Conservation (phyloP, 148 eudicot genomes). For the Cornus kousa region DNA sequence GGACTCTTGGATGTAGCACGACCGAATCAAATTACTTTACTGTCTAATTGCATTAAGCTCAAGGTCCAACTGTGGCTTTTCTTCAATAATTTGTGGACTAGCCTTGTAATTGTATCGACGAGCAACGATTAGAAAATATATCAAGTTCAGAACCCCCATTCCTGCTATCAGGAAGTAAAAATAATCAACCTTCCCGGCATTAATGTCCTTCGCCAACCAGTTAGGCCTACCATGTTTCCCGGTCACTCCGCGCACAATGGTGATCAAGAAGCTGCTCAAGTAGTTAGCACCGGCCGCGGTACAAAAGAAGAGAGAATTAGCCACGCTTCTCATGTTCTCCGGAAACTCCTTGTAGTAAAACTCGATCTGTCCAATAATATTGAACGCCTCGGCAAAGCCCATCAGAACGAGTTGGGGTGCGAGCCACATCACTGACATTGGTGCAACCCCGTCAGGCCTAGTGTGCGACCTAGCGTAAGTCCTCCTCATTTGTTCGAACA, state of each 20-base stretch:
- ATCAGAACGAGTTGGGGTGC: constrained; percentile 60
- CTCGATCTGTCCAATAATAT: constrained; percentile 69
- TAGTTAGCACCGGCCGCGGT: constrained; percentile 59
- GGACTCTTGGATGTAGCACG: too few species aligned
- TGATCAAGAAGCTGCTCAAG: constrained; percentile 50
- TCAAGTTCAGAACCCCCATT: constrained; percentile 51
- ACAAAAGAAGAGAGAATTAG: constrained; percentile 56
- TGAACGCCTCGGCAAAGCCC: constrained; percentile 72
- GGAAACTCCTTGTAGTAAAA: constrained; percentile 83
- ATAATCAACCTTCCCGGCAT: constrained; percentile 58
- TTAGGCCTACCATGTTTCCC: constrained; percentile 44
- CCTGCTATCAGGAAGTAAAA: constrained; percentile 61
- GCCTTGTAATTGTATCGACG: constrained; percentile 51
- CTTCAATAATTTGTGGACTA: constrained; percentile 15
- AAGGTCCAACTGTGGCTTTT: constrained; percentile 17
- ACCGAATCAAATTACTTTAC: neutral
- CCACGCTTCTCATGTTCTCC: constrained; percentile 62
- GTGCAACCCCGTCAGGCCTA: constrained; percentile 23
- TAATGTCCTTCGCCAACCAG: constrained; percentile 63
- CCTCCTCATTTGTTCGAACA: constrained; percentile 56
- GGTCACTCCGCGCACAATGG: constrained; percentile 42
- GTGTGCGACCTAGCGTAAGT: constrained; percentile 28
- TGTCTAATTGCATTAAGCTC: constrained; percentile 33
- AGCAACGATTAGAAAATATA: constrained; percentile 49
- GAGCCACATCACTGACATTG: constrained; percentile 55